phyloP scores from a whole-genome alignment of 164 flowering plant species.

The Nymphaea colorata region DNA sequence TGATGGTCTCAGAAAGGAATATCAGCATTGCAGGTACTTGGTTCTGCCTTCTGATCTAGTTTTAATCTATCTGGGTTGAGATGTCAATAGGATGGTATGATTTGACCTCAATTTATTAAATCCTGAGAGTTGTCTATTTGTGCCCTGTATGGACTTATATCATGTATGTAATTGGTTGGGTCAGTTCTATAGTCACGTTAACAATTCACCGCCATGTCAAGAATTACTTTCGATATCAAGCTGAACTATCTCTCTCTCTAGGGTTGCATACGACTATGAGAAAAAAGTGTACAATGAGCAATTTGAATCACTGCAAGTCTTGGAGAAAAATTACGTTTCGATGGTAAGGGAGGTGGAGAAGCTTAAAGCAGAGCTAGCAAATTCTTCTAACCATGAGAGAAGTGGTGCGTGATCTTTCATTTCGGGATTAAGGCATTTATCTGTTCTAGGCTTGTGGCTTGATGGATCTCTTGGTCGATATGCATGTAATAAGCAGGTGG shows the following conservation, averaged over 20 bases:
- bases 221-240: neutral
- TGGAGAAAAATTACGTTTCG: conserved; percentile 80
- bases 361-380: conserved; percentile 74
- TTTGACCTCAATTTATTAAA: too few species aligned
- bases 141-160: neutral
- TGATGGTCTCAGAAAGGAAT: conserved; percentile 74
- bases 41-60: neutral
- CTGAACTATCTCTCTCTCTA: conserved; percentile 12
- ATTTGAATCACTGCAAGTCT: conserved; percentile 78
- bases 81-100: neutral
- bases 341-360: conserved; percentile 90
- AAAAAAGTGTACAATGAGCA: conserved; percentile 76
- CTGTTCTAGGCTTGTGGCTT: neutral
- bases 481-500: conserved; percentile 25
- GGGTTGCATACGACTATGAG: conserved; percentile 82
- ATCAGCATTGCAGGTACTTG: conserved; percentile 72
- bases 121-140: neutral
- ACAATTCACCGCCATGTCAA: too few species aligned
- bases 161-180: neutral
- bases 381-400: conserved; percentile 43
- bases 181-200: neutral
- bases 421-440: neutral
- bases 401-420: conserved; percentile 25
- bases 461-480: neutral
- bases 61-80: neutral